These are phyloP conservation scores for Colletotrichum tropicicola DNA, from an alignment of 2,329 filamentous ascomycete species.

Conservation along the genomic window DNA sequence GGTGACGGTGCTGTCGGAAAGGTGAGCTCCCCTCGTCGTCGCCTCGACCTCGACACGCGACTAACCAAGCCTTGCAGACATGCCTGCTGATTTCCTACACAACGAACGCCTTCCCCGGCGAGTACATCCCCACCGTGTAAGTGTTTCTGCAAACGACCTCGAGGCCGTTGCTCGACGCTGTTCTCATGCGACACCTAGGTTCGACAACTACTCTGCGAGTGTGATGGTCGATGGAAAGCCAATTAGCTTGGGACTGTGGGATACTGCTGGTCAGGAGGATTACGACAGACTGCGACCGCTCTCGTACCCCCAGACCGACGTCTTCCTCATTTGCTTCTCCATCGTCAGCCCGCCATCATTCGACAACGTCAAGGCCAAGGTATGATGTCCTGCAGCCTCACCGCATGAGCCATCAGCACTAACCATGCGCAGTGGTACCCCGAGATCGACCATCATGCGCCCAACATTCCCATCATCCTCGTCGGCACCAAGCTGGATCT, in stretches of 20 bases:
- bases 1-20: slow-evolving; percentile 99
- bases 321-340: slow-evolving; percentile 98
- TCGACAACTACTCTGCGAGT: slow-evolving; percentile 99
- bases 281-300: slow-evolving; percentile 95
- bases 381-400: slow-evolving; percentile 50
- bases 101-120: slow-evolving; percentile 99
- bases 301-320: slow-evolving; percentile 97
- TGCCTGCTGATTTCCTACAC: slow-evolving; percentile 99
- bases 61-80: slow-evolving; percentile 67
- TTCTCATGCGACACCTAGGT: slow-evolving; percentile 60
- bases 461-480: slow-evolving; percentile 93
- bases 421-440: slow-evolving; percentile 80
- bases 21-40: slow-evolving; percentile 61
- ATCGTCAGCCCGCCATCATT: slow-evolving; percentile 98
- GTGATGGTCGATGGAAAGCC: slow-evolving; percentile 99
- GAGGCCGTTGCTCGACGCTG: background rate
- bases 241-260: slow-evolving; percentile 96
- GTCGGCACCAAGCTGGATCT: slow-evolving; percentile 98
- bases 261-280: slow-evolving; percentile 98
- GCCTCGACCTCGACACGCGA: slow-evolving; percentile 30
- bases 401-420: slow-evolving; percentile 9
- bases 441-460: slow-evolving; percentile 96
- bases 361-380: slow-evolving; percentile 99
- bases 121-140: slow-evolving; percentile 99
- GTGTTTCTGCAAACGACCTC: slow-evolving; percentile 41